phyloP scores from a whole-genome alignment of 2,329 filamentous ascomycete species.

The Sporothrix schenckii region DNA sequence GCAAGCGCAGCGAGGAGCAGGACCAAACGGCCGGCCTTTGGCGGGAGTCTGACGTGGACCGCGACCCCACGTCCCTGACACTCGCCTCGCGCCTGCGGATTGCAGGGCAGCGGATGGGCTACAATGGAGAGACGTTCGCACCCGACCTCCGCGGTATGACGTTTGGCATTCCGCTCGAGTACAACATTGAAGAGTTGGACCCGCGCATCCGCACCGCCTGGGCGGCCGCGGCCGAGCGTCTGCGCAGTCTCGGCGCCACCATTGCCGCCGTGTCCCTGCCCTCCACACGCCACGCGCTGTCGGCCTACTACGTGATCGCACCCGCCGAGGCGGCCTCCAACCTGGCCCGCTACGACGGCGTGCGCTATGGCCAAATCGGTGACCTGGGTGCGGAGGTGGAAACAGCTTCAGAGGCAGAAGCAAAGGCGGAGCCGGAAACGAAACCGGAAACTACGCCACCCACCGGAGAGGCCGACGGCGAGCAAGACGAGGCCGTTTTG shows the following conservation, averaged over 20 bases:
- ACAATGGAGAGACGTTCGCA: not conserved
- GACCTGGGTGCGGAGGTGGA: not conserved
- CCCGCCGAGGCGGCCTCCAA: conserved; percentile 96
- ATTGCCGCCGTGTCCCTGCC: conserved; percentile 80
- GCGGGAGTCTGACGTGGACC: conserved; percentile 59
- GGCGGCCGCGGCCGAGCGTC: conserved; percentile 60
- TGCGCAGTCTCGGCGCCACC: conserved; percentile 68
- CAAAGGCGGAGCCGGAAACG: not conserved
- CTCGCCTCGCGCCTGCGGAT: conserved; percentile 56
- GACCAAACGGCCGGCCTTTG: conserved; percentile 43
- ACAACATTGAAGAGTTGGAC: conserved; percentile 83
- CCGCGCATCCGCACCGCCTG: conserved; percentile 70
- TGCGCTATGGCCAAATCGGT: conserved; percentile 76
- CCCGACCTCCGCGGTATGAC: conserved; percentile 44
- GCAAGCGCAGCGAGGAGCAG: not conserved
- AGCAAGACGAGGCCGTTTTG: conserved; percentile 58
- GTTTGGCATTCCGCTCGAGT: conserved; percentile 70
- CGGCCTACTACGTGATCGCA: conserved; percentile 93
- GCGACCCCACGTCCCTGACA: conserved; percentile 75
- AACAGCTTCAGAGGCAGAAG: not conserved
- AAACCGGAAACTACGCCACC: not conserved
- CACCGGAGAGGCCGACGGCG: not conserved
- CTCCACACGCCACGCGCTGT: conserved; percentile 79
- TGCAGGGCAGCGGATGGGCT: conserved; percentile 30
- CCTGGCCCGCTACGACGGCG: conserved; percentile 92